A percentile compares a stretch with the other conserved stretches of the same genome.
Conservation (phyloP, 2,329 filamentous ascomycete genomes). For the Cercospora zeae-maydis region DNA sequence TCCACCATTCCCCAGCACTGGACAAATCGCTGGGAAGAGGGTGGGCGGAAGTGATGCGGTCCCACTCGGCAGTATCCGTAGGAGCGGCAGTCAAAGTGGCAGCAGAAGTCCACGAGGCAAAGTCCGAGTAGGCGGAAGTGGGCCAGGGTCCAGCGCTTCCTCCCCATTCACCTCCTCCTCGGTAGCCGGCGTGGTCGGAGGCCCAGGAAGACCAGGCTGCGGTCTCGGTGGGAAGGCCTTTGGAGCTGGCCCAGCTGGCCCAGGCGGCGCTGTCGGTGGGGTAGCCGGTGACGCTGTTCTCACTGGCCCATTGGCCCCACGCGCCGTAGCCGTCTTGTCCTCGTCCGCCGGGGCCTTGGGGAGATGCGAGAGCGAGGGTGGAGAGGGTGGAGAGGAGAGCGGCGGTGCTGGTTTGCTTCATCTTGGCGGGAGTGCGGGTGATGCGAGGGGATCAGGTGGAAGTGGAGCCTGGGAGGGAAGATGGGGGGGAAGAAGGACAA, state of each 20-base stretch:
- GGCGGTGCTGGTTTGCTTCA: conserved; percentile 14
- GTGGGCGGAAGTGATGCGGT: conserved; percentile 32
- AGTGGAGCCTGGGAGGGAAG: not conserved
- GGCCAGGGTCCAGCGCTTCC: conserved; percentile 15
- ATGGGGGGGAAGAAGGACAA: not conserved
- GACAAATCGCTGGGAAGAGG: conserved; percentile 27
- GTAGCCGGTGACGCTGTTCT: conserved; percentile 19
- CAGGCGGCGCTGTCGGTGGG: conserved; percentile 25
- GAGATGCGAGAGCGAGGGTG: conserved; percentile 18
- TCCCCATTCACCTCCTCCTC: conserved; percentile 2
- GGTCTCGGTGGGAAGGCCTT: conserved; percentile 28
- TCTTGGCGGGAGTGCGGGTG: conserved; percentile 1
- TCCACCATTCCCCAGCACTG: conserved; percentile 20
- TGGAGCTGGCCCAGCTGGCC: conserved; percentile 24
- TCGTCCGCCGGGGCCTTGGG: conserved; percentile 11
- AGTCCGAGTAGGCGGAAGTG: conserved; percentile 19
- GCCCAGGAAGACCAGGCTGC: conserved; percentile 31
- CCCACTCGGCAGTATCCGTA: conserved; percentile 30
- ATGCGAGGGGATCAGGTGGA: not conserved
- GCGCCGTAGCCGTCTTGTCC: conserved; percentile 11
- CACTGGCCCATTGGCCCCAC: conserved; percentile 20
- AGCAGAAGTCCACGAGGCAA: conserved; percentile 27
- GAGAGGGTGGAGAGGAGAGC: conserved; percentile 15
- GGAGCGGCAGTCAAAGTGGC: conserved; percentile 28
- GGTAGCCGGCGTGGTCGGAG: conserved; percentile 24